These are phyloP conservation scores for Linnemannia zychae DNA, from an alignment of 192 early-diverging fungal genomes.

Conservation along the genomic window DNA sequence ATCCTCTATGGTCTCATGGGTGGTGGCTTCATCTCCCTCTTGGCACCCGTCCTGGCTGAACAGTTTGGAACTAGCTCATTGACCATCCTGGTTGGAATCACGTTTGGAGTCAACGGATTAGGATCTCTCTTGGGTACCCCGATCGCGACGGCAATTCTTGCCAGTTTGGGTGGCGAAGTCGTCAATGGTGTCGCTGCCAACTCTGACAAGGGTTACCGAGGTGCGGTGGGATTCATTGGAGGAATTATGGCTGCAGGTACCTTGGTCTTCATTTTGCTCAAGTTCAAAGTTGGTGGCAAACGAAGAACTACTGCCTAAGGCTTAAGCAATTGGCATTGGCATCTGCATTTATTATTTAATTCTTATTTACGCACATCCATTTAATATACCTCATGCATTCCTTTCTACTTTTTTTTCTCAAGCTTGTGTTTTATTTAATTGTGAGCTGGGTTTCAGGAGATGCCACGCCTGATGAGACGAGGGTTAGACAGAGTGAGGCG, in stretches of 20 bases:
- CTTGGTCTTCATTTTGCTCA: constrained; percentile 21
- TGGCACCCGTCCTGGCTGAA: constrained; percentile 54
- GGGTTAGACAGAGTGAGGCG: too few relatives aligned
- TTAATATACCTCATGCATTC: too few relatives aligned
- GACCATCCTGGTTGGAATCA: constrained; percentile 58
- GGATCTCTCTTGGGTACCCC: constrained; percentile 61
- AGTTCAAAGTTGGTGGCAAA: constrained; percentile 41
- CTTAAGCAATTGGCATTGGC: too few relatives aligned
- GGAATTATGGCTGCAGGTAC: constrained; percentile 31
- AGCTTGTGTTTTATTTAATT: too few relatives aligned
- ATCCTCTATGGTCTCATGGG: constrained; percentile 64
- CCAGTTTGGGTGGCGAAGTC: constrained; percentile 11
- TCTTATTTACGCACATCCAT: too few relatives aligned
- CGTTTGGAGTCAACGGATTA: constrained; percentile 58
- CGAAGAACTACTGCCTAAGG: constrained; percentile 1
- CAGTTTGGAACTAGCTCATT: constrained; percentile 55
- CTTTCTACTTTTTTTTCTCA: too few relatives aligned
- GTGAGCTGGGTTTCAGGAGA: too few relatives aligned
- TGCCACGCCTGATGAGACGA: too few relatives aligned
- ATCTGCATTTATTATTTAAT: too few relatives aligned
- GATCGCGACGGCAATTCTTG: constrained; percentile 50
- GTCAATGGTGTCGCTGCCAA: not conserved
- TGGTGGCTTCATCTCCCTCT: constrained; percentile 59
- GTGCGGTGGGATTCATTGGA: constrained; percentile 41
- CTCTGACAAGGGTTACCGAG: constrained; percentile 17